phyloP scores from a whole-genome alignment of 495 filamentous ascomycete genomes.

The Penicillium longicatenatum region DNA sequence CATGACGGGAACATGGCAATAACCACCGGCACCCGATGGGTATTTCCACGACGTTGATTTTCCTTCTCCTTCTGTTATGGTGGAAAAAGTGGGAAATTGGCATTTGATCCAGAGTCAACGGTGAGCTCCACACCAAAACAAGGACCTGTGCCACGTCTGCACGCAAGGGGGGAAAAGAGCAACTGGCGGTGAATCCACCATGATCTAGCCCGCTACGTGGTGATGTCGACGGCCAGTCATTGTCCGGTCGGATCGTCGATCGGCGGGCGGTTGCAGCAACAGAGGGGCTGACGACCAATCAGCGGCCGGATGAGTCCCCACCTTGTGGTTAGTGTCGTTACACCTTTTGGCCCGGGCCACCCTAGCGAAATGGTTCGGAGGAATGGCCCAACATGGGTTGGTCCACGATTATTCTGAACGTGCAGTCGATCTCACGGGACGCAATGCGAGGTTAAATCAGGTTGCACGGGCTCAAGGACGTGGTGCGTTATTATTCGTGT shows the following conservation, averaged over 20 bases:
- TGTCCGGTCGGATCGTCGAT: conserved; percentile 34
- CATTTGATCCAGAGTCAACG: conserved; percentile 6
- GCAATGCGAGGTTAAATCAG: conserved; percentile 39
- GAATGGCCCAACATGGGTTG: conserved; percentile 12
- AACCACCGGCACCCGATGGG: too few relatives aligned
- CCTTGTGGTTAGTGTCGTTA: conserved; percentile 18
- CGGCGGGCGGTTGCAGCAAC: conserved; percentile 29
- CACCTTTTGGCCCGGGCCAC: conserved; percentile 28
- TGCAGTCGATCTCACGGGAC: conserved; percentile 39
- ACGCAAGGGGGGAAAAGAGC: conserved; percentile 22
- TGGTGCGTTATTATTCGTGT: conserved; percentile 25
- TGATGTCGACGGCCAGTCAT: conserved; percentile 31
- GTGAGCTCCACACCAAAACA: conserved; percentile 5
- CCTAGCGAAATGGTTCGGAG: conserved; percentile 14
- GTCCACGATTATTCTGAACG: conserved; percentile 25
- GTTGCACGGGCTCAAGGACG: conserved; percentile 23
- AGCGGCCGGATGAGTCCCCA: conserved; percentile 1
- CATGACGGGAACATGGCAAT: too few relatives aligned
- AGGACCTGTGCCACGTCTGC: conserved; percentile 27
- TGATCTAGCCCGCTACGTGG: conserved; percentile 36
- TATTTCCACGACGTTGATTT: conserved; percentile 7
- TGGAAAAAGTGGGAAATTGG: conserved; percentile 1
- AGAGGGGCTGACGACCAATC: neutral
- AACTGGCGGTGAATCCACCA: conserved; percentile 37
- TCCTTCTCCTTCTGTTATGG: neutral